phyloP scores from a whole-genome alignment of 495 filamentous ascomycete genomes.

The Daldinia decipiens region DNA sequence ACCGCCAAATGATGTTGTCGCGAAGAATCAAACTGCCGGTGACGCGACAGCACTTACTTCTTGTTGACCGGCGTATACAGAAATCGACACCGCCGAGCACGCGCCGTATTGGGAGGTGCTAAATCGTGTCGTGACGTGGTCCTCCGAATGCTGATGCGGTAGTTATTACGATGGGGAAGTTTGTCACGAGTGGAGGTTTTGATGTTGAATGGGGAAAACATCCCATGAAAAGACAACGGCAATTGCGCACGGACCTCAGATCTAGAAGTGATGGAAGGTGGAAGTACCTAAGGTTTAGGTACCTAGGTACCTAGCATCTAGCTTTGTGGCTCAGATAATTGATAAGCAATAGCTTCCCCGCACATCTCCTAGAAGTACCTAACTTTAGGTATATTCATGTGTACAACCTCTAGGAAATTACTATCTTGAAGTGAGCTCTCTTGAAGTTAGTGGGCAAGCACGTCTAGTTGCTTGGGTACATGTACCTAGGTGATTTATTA shows the following conservation, averaged over 20 bases:
- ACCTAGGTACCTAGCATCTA: neutral
- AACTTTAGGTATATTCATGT: no score
- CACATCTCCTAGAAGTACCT: neutral
- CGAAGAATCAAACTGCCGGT: neutral
- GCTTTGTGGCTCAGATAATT: constrained; percentile 1
- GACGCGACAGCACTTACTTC: constrained; percentile 15
- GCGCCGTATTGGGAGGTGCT: neutral
- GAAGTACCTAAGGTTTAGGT: neutral
- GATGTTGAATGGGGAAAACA: constrained; percentile 19
- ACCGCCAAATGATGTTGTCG: neutral
- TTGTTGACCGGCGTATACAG: neutral
- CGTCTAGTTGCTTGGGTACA: neutral
- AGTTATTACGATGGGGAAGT: constrained; percentile 11
- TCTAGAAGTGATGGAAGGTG: constrained; percentile 3
- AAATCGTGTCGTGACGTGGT: constrained; percentile 19
- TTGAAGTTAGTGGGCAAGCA: no score
- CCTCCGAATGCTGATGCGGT: constrained; percentile 7
- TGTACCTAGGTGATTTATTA: neutral
- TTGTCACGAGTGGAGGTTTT: constrained; percentile 20
- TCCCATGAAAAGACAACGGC: constrained; percentile 13
- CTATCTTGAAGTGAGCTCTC: no score
- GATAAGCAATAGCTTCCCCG: constrained; percentile 4
- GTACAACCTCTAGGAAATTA: no score
- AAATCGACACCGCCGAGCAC: neutral
- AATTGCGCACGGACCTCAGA: constrained; percentile 19